Evolutionary conservation across 257 asterid species (phyloP).

Genomic region (Salvia hispanica): DNA sequence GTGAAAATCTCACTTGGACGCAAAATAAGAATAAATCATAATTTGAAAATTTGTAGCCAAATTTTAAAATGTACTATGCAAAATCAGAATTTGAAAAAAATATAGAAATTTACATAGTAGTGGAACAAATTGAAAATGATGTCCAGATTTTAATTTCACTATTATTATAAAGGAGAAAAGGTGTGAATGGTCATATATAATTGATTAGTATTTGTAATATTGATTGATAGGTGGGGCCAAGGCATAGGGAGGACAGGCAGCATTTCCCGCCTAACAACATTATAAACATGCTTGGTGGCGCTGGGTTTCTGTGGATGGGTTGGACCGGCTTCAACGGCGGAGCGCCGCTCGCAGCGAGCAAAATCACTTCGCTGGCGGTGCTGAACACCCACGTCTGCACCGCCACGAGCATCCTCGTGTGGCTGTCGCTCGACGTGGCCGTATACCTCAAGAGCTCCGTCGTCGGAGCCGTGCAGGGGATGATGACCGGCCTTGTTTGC

Average conservation of each 20-base stretch:
- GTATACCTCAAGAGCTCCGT: slow-evolving; percentile 69
- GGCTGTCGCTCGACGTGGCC: slow-evolving; percentile 68
- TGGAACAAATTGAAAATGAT: no score
- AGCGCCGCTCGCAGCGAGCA: slow-evolving; percentile 54
- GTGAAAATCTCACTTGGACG: no score
- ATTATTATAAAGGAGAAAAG: no score
- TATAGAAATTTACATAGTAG: no score
- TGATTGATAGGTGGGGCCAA: slow-evolving; percentile 61
- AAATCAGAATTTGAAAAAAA: no score
- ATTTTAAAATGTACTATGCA: no score
- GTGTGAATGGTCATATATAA: no score
- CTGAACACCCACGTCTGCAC: slow-evolving; percentile 76
- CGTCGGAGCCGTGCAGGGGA: slow-evolving; percentile 76
- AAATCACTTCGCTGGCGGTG: slow-evolving; percentile 58
- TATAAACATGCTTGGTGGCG: slow-evolving; percentile 73
- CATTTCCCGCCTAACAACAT: slow-evolving; percentile 85
- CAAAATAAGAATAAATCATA: no score
- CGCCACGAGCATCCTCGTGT: slow-evolving; percentile 71
- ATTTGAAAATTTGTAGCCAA: no score
- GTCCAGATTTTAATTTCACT: no score
- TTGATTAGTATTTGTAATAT: no score
- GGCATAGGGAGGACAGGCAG: slow-evolving; percentile 54
- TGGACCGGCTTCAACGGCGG: slow-evolving; percentile 91
- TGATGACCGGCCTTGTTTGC: slow-evolving; percentile 86
- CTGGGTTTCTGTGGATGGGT: slow-evolving; percentile 80